phyloP scores from a whole-genome alignment of 768 basidiomycete genomes.

The Ramaria sp. region DNA sequence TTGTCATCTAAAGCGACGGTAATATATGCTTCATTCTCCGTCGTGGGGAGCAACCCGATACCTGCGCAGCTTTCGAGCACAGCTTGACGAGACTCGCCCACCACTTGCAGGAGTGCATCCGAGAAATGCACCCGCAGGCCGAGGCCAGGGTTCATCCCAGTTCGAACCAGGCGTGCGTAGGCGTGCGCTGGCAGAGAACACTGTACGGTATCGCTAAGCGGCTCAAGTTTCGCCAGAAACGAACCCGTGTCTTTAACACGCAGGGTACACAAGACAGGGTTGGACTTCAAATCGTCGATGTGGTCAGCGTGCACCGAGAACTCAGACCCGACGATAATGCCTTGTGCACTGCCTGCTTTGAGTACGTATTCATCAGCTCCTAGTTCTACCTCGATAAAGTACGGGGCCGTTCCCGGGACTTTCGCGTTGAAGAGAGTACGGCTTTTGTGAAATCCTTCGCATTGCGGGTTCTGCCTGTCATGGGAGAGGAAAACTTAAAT shows the following conservation, averaged over 20 bases:
- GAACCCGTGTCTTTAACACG: too few relatives aligned
- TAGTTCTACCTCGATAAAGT: background rate
- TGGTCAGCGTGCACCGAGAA: background rate
- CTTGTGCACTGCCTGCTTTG: background rate
- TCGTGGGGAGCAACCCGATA: too few relatives aligned
- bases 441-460: background rate
- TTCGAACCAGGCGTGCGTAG: background rate
- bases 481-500: background rate
- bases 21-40: background rate
- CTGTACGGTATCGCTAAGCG: too few relatives aligned
- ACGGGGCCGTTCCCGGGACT: background rate
- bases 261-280: background rate
- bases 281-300: background rate
- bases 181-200: too few relatives aligned
- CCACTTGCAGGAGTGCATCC: background rate
- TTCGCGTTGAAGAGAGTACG: background rate
- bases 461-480: background rate
- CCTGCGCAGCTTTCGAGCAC: background rate
- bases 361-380: background rate
- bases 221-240: too few relatives aligned
- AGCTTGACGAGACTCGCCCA: background rate
- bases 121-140: background rate
- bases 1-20: background rate
- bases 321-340: background rate
- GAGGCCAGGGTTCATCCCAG: background rate